phyloP scores from a whole-genome alignment of 495 filamentous ascomycete genomes.

The Entonaema liquescens region DNA sequence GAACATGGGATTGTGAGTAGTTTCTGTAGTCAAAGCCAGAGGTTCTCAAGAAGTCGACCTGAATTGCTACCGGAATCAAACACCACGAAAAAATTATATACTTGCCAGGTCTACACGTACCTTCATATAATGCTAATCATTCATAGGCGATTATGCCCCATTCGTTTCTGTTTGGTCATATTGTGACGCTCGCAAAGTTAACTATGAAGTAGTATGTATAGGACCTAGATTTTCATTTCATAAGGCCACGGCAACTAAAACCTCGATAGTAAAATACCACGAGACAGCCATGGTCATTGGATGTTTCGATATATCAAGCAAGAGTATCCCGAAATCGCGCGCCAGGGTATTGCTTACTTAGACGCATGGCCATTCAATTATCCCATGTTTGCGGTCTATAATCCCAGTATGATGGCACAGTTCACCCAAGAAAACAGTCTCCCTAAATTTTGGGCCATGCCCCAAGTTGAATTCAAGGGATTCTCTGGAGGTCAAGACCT shows the following conservation, averaged over 20 bases:
- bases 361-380: constrained; percentile 55
- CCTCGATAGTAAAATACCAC: constrained; percentile 26
- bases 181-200: constrained; percentile 41
- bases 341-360: constrained; percentile 50
- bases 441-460: constrained; percentile 45
- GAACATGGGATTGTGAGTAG: constrained; percentile 43
- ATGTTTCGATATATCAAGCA: constrained; percentile 28
- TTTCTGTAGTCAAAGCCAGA: neutral
- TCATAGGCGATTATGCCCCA: constrained; percentile 51
- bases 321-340: constrained; percentile 42
- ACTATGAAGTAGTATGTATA: constrained; percentile 18
- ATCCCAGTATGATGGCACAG: constrained; percentile 49
- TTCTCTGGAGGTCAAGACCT: constrained; percentile 50
- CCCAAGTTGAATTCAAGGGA: constrained; percentile 44
- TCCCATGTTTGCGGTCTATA: constrained; percentile 48
- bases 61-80: neutral
- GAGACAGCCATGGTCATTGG: constrained; percentile 36
- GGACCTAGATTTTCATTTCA: neutral
- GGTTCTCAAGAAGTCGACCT: neutral
- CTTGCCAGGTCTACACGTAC: neutral
- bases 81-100: neutral
- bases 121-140: constrained; percentile 6
- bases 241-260: neutral
- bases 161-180: constrained; percentile 51
- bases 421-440: constrained; percentile 46